A percentile compares a stretch with the other conserved stretches of the same genome.
Conservation (phyloP, 1,284 basidiomycete species). For the Singerocomus inundabilis region DNA sequence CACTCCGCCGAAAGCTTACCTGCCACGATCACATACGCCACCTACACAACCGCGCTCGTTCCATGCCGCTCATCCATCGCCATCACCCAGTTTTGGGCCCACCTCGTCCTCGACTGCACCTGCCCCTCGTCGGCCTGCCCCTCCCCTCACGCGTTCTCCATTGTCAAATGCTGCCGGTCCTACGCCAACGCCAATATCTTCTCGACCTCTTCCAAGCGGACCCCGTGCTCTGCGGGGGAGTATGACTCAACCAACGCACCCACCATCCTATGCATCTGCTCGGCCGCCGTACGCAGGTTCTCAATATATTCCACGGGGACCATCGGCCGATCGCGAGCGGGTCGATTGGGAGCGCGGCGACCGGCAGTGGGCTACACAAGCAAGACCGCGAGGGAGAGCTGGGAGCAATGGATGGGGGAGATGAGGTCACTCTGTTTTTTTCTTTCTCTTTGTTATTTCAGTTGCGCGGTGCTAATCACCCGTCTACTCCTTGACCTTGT, state of each 20-base stretch:
- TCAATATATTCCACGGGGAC: constrained; percentile 39
- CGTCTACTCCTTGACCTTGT: neutral
- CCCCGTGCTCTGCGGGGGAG: constrained; percentile 50
- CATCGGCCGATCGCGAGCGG: constrained; percentile 45
- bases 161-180: constrained; percentile 28
- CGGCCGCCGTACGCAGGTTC: constrained; percentile 27
- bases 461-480: constrained; percentile 4
- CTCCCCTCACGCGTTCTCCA: constrained; percentile 27
- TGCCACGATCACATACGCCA: constrained; percentile 40
- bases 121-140: constrained; percentile 28
- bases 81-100: constrained; percentile 25
- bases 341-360: constrained; percentile 39
- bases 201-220: constrained; percentile 47
- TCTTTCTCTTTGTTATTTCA: constrained; percentile 8
- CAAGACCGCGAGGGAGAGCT: constrained; percentile 30
- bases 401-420: constrained; percentile 35
- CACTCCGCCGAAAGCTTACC: constrained; percentile 35
- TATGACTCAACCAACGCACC: constrained; percentile 24
- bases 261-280: constrained; percentile 22
- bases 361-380: constrained; percentile 25
- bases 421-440: constrained; percentile 10
- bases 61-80: constrained; percentile 27
- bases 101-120: constrained; percentile 24
- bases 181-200: constrained; percentile 21
- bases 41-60: constrained; percentile 50